Conservation (phyloP, 2,329 filamentous ascomycete species). For the Scytalidium lignicola region DNA sequence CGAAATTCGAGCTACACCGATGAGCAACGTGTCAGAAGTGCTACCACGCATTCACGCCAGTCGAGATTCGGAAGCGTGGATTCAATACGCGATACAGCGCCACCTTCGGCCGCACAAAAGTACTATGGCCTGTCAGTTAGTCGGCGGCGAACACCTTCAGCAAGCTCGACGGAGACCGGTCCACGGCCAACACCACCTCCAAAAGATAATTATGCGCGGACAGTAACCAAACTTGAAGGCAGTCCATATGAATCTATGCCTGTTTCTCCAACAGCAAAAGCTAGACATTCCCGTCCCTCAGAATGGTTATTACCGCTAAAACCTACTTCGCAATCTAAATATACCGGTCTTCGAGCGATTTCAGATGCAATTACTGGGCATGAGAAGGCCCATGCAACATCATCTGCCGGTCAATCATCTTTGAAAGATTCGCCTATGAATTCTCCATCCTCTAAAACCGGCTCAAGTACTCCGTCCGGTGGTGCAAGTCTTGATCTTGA, state of each 20-base stretch:
- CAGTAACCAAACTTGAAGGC: slow-evolving; percentile 55
- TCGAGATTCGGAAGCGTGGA: slow-evolving; percentile 76
- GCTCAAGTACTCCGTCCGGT: slow-evolving; percentile 65
- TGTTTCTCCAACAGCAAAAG: slow-evolving; percentile 36
- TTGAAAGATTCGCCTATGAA: slow-evolving; percentile 47
- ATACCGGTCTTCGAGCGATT: slow-evolving; percentile 73
- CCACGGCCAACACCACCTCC: slow-evolving; percentile 54
- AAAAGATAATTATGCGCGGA: slow-evolving; percentile 50
- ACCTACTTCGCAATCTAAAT: slow-evolving; percentile 44
- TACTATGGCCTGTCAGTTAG: slow-evolving; percentile 52
- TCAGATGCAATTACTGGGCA: slow-evolving; percentile 65
- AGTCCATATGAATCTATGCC: slow-evolving; percentile 17
- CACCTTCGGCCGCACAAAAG: slow-evolving; percentile 62
- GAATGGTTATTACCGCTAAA: slow-evolving; percentile 49
- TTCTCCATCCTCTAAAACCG: slow-evolving; percentile 67
- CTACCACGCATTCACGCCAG: slow-evolving; percentile 63
- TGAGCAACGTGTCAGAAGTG: slow-evolving; percentile 63
- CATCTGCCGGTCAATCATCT: slow-evolving; percentile 41
- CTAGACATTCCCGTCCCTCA: slow-evolving; percentile 31
- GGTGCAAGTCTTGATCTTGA: slow-evolving; percentile 74
- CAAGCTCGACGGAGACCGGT: slow-evolving; percentile 53
- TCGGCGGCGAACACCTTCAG: slow-evolving; percentile 32
- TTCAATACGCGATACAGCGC: slow-evolving; percentile 58
- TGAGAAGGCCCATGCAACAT: slow-evolving; percentile 47
- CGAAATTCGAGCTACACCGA: slow-evolving; percentile 73